Evolutionary conservation across 2,329 filamentous ascomycete genomes (phyloP), one percentile per base, ranked within the genome.

Genomic region (Chaetomium globosum): DNA sequence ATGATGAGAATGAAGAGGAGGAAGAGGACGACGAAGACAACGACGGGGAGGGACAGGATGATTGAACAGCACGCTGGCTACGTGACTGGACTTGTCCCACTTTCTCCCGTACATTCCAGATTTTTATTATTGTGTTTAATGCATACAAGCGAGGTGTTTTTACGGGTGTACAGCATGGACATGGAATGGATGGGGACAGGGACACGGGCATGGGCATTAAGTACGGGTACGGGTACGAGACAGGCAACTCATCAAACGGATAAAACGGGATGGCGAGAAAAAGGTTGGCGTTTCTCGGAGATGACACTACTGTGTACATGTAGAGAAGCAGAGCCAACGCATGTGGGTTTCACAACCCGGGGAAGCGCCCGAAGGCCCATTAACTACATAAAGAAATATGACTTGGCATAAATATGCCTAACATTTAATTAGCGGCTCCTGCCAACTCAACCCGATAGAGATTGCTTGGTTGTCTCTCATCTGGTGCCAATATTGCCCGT

Each of bases 1-100:
- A 85, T 5, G 86, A 88, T 23, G 85, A 86, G 2, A 86, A 85
- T 19, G 82, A 81, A 0, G 82, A 82, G 0, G 81, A 83, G 0
- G 79, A 82, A 0, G 80, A 81, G 2, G 77, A 80, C 1, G 80
- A 80, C 2, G 65, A 63, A 9, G 49, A 59, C 9, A 56, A 64
- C 43, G 66, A 52, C 4, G 66, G 60, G 9, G 63, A 59, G 46
- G 55, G 39, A 12, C 57, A 69, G 23, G 59, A 67, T 4, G 64
- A 66, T 3, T 60, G 33, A 61, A 33, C 9, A n/a, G 23, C 49
- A 51, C 31, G n/a, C 52, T 53, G 49, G 43, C 7, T 39, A 54
- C 21, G 43, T 48, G 16, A 16, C 33, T 13, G 46, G 21, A 28
- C n/a, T 3, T 51, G 30, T 9, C 12, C 16, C 49, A 10, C 16